Percentiles rank a stretch among this genome's conserved stretches.
phyloP scores from a whole-genome alignment of 2,329 filamentous ascomycete species.

The Aspergillus sp. region DNA sequence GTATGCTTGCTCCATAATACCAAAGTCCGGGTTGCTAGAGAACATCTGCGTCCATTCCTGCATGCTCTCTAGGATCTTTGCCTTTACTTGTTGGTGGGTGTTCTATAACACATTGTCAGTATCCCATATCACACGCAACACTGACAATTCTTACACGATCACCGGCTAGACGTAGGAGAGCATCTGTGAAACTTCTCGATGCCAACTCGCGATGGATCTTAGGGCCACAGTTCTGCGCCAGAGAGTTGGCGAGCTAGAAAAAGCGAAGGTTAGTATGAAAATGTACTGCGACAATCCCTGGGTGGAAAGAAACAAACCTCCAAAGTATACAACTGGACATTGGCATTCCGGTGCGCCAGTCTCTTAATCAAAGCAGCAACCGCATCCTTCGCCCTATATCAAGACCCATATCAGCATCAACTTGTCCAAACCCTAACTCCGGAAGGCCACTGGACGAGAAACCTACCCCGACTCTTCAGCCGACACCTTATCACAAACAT shows the following conservation, averaged over 20 bases:
- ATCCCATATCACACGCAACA: not conserved
- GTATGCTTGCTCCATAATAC: constrained; percentile 96
- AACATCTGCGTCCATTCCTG: constrained; percentile 97
- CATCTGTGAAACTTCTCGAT: constrained; percentile 89
- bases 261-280: not conserved
- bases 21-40: constrained; percentile 77
- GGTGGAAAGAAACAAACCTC: constrained; percentile 50
- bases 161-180: constrained; percentile 80
- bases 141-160: constrained; percentile 55
- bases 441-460: not conserved
- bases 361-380: constrained; percentile 88
- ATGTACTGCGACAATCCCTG: not conserved
- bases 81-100: constrained; percentile 92
- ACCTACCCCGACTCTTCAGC: constrained; percentile 45
- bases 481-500: constrained; percentile 57
- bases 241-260: constrained; percentile 72
- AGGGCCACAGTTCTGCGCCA: constrained; percentile 86
- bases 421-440: not conserved
- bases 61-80: constrained; percentile 96
- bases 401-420: constrained; percentile 9
- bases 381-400: constrained; percentile 66
- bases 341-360: constrained; percentile 87
- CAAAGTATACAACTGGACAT: constrained; percentile 91
- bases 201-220: constrained; percentile 85
- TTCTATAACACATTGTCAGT: constrained; percentile 48